phyloP scores from a whole-genome alignment of 2,329 filamentous ascomycete species.

The Thelonectria olida region DNA sequence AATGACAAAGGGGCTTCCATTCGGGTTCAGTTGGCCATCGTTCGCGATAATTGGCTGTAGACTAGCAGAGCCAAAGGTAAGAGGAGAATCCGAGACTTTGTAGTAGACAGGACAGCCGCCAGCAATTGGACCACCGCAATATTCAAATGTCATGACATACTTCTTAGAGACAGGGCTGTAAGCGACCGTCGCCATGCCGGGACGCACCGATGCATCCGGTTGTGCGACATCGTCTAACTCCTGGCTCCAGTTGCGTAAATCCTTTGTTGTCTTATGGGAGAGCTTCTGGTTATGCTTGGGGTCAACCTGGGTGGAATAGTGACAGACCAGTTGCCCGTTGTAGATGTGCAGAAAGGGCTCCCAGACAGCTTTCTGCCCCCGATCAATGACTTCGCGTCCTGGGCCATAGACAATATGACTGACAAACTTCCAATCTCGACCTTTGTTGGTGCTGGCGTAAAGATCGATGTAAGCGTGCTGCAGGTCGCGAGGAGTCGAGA shows the following conservation, averaged over 20 bases:
- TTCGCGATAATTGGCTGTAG: slow-evolving; percentile 1
- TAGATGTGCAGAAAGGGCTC: slow-evolving; percentile 27
- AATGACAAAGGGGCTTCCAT: slow-evolving; percentile 13
- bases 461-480: slow-evolving; percentile 24
- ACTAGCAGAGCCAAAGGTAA: not conserved
- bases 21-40: not conserved
- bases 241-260: slow-evolving; percentile 69
- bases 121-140: not conserved
- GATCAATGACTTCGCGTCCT: slow-evolving; percentile 9
- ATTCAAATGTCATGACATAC: slow-evolving; percentile 28
- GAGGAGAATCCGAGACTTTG: slow-evolving; percentile 21
- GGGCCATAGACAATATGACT: slow-evolving; percentile 21
- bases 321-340: slow-evolving; percentile 13
- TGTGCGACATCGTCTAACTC: slow-evolving; percentile 68
- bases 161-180: slow-evolving; percentile 7
- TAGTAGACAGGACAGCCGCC: slow-evolving; percentile 14
- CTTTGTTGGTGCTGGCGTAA: slow-evolving; percentile 18
- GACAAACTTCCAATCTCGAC: slow-evolving; percentile 21
- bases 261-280: slow-evolving; percentile 66
- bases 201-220: slow-evolving; percentile 21
- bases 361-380: slow-evolving; percentile 22
- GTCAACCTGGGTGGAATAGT: slow-evolving; percentile 25
- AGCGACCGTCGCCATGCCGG: slow-evolving; percentile 24
- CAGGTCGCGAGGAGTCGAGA: not conserved
- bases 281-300: slow-evolving; percentile 46